Percentiles rank a stretch among this genome's conserved stretches.
phyloP scores from a whole-genome alignment of 2,329 filamentous ascomycete genomes.

The Mycosphaerella sp. region DNA sequence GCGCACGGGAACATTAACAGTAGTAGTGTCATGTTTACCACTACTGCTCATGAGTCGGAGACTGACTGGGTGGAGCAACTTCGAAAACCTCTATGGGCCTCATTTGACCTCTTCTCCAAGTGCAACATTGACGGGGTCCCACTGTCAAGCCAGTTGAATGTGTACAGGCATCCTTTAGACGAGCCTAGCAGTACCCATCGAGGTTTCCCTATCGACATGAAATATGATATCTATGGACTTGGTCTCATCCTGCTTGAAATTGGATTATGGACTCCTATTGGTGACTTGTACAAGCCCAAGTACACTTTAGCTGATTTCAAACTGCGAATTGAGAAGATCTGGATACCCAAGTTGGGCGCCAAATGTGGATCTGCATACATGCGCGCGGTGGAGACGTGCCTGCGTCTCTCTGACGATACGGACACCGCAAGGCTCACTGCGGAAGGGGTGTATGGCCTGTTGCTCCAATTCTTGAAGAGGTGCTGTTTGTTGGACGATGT shows the following conservation, averaged over 20 bases:
- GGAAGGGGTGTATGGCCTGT: slow-evolving; percentile 27
- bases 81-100: slow-evolving; percentile 62
- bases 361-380: slow-evolving; percentile 69
- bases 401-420: slow-evolving; percentile 56
- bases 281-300: slow-evolving; percentile 53
- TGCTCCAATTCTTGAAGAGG: slow-evolving; percentile 31
- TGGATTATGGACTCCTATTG: slow-evolving; percentile 65
- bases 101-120: slow-evolving; percentile 66
- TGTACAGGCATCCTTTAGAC: slow-evolving; percentile 61
- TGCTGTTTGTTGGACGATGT: slow-evolving; percentile 35
- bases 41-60: slow-evolving; percentile 40
- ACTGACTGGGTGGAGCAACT: slow-evolving; percentile 48
- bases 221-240: slow-evolving; percentile 63
- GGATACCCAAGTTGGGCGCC: slow-evolving; percentile 57
- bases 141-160: slow-evolving; percentile 44
- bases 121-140: slow-evolving; percentile 43
- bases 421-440: slow-evolving; percentile 22
- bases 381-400: slow-evolving; percentile 66
- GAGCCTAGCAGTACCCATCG: slow-evolving; percentile 32
- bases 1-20: slow-evolving; percentile 64
- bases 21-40: slow-evolving; percentile 61
- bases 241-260: slow-evolving; percentile 68
- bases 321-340: slow-evolving; percentile 56
- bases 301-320: slow-evolving; percentile 57
- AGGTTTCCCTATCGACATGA: slow-evolving; percentile 44